Evolutionary conservation across 1,139 yeast genomes (phyloP).

Genomic region (Geotrichum fermentans): DNA sequence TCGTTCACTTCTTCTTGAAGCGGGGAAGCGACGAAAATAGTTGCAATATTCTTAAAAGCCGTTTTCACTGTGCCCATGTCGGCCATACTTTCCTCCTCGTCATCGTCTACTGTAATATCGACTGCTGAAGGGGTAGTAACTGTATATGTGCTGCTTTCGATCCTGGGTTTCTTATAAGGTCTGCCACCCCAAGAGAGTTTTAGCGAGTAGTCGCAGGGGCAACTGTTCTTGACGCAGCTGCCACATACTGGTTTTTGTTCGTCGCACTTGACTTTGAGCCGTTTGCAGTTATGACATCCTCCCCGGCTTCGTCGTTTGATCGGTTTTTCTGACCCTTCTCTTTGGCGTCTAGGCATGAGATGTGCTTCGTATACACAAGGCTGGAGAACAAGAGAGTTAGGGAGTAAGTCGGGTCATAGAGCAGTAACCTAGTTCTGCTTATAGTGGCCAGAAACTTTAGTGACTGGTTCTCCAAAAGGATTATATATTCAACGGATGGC

Average conservation of each 20-base stretch:
- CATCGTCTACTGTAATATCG: neutral
- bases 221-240: constrained; percentile 49
- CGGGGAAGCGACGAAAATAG: constrained; percentile 26
- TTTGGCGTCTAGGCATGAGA: constrained; percentile 18
- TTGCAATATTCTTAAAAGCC: constrained; percentile 21
- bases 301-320: constrained; percentile 31
- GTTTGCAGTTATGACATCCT: constrained; percentile 35
- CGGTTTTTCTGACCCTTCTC: constrained; percentile 25
- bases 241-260: constrained; percentile 65
- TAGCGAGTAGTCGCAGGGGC: constrained; percentile 59
- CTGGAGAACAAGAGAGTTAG: neutral
- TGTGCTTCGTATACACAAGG: no score
- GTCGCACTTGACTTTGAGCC: constrained; percentile 46
- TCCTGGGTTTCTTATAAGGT: constrained; percentile 47
- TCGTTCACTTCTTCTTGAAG: constrained; percentile 23
- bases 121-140: constrained; percentile 1
- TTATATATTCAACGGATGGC: no score
- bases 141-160: constrained; percentile 8
- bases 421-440: no score
- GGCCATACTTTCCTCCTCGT: neutral
- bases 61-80: constrained; percentile 8
- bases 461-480: no score
- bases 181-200: constrained; percentile 76
- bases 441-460: no score
- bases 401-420: neutral